Evolutionary conservation across 768 basidiomycete species (phyloP), one percentile per base, ranked within the genome.

Genomic region (Xerocomellus amylosporus): DNA sequence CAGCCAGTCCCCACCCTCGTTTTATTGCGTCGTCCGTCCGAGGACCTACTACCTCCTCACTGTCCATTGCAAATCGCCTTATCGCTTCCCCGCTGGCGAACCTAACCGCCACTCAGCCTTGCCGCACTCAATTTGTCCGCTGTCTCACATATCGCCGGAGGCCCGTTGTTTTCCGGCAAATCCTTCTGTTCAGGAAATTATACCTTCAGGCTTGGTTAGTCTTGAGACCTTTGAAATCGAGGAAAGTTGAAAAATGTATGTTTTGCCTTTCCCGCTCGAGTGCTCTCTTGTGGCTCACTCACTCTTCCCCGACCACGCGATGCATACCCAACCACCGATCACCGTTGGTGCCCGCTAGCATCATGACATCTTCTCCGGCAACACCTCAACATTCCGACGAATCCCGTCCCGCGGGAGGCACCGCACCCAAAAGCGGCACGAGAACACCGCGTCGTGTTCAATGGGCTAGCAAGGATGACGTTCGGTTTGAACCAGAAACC

Each of bases 361-460:
- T 59, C 31, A 65, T 71, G 69, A 14, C 52, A 8, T 53, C 59
- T 22, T 48, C 55, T 5, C 54, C 59, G 1, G 36, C 36, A 10
- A 49, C 57, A 31, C 31, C 5, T 14, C 51, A n/a, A 31, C 24
- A 55, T 53, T 31, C 46, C 19, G 48, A 57, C 14, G 55, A 54
- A 10, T 46, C 61, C 19, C 56, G 59, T 31, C 55, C 51, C 20
- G 62, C 65, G 5, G 62, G 58, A 14, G 64, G 55, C 24, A 60
- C 52, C 2, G 58, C 60, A 9, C 43, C 62, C 5, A 49, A 61
- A 3, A 50, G 50, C 15, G 78, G 76, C 5, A 64, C 64, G n/a
- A 77, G 77, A 56, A 78, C 78, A 2, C 79, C 78, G 2, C 75
- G 78, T 22, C 79, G 77, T 44, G 79, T 84, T 3, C 82, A 83